Evolutionary conservation across 2,329 filamentous ascomycete genomes (phyloP).

Genomic region (Cytospora chrysosperma): DNA sequence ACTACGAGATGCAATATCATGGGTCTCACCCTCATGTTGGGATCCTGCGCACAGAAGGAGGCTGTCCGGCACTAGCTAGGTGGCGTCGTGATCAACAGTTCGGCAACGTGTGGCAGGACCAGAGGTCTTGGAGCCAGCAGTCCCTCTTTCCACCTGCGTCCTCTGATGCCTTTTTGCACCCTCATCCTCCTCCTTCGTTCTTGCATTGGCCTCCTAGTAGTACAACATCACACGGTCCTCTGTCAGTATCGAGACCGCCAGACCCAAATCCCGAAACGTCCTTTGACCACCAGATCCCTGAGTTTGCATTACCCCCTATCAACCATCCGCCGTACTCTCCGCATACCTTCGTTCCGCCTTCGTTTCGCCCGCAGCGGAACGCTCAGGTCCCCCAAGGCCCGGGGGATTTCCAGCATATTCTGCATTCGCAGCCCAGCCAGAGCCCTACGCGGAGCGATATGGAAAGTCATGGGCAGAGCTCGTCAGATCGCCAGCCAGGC

Average conservation of each 20-base stretch:
- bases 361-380: conserved; percentile 6
- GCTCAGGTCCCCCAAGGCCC: conserved; percentile 9
- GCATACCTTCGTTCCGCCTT: conserved; percentile 2
- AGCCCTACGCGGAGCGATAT: not conserved
- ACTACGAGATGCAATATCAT: conserved; percentile 33
- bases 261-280: conserved; percentile 3
- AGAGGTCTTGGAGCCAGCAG: conserved; percentile 13
- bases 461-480: not conserved
- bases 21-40: conserved; percentile 22
- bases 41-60: conserved; percentile 4
- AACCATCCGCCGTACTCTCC: conserved; percentile 10
- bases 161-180: conserved; percentile 13
- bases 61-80: conserved; percentile 16
- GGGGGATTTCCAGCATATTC: conserved; percentile 13
- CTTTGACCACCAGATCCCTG: conserved; percentile 10
- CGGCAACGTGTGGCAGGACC: conserved; percentile 9
- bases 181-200: not conserved
- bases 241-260: conserved; percentile 8
- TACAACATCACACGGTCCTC: not conserved
- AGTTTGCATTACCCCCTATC: conserved; percentile 9
- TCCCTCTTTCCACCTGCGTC: conserved; percentile 11
- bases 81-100: conserved; percentile 18
- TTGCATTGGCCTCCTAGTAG: conserved; percentile 8
- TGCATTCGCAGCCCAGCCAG: conserved; percentile 12
- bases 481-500: not conserved